These are phyloP conservation scores for Talaromyces proteolyticus DNA, from an alignment of 495 filamentous ascomycete genomes.

Conservation along the genomic window DNA sequence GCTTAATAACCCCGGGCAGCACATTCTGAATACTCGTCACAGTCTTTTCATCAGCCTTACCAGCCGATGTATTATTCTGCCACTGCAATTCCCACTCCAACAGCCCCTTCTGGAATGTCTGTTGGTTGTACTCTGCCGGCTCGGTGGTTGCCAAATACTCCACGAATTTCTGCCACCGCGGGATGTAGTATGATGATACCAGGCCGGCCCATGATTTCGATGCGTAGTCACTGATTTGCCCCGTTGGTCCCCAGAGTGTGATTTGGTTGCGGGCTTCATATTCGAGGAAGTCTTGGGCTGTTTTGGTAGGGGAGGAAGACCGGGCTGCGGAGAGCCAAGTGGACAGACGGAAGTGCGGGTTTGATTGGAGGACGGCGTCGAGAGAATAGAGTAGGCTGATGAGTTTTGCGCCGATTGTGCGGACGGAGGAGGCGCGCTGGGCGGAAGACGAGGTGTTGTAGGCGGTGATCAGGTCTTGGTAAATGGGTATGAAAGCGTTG, in stretches of 20 bases:
- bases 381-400: constrained; percentile 29
- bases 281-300: constrained; percentile 33
- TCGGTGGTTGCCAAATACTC: constrained; percentile 33
- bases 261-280: constrained; percentile 50
- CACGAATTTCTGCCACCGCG: constrained; percentile 42
- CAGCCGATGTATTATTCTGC: constrained; percentile 23
- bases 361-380: constrained; percentile 39
- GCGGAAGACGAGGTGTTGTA: constrained; percentile 21
- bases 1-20: constrained; percentile 9
- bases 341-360: constrained; percentile 35
- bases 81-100: constrained; percentile 34
- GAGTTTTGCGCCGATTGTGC: constrained; percentile 19
- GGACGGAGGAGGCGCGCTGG: constrained; percentile 9
- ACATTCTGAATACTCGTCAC: constrained; percentile 13
- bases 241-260: constrained; percentile 46
- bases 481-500: constrained; percentile 38
- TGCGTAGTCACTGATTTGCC: constrained; percentile 46
- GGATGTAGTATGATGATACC: constrained; percentile 40
- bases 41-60: neutral
- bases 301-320: constrained; percentile 18
- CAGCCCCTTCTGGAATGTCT: constrained; percentile 18
- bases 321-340: constrained; percentile 37
- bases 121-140: constrained; percentile 23
- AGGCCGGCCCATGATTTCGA: constrained; percentile 45
- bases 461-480: constrained; percentile 27